Percentiles rank a stretch among this genome's conserved stretches.
phyloP scores from a whole-genome alignment of 1,284 basidiomycete species.

The Ceratobasidium sp. region DNA sequence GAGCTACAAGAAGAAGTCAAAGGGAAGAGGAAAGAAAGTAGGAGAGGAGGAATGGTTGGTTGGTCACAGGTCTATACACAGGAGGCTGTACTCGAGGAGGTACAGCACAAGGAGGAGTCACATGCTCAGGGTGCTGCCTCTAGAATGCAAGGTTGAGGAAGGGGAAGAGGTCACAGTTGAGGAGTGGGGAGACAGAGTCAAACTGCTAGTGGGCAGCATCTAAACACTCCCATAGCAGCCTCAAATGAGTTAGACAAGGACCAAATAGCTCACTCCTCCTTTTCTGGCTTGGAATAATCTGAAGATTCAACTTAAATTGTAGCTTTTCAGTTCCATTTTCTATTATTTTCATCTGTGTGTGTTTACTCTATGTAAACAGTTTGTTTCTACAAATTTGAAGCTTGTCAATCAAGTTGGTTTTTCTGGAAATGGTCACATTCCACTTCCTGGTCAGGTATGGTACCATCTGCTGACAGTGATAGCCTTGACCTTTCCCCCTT shows the following conservation, averaged over 20 bases:
- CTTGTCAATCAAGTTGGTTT: not conserved
- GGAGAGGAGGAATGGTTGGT: not conserved
- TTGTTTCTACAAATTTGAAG: not conserved
- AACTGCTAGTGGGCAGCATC: not conserved
- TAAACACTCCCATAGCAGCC: not conserved
- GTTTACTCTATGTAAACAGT: not conserved
- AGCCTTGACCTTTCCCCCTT: no score
- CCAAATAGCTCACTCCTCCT: no score
- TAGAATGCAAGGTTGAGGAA: conserved; percentile 2
- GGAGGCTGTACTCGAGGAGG: not conserved
- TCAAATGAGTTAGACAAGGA: not conserved
- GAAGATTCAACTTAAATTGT: not conserved
- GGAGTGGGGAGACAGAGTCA: not conserved
- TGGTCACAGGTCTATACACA: conserved; percentile 5
- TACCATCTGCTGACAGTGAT: no score
- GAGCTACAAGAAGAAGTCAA: not conserved
- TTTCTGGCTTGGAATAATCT: not conserved
- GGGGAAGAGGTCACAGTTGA: not conserved
- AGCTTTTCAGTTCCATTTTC: not conserved
- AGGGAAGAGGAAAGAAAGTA: not conserved
- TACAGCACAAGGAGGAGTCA: not conserved
- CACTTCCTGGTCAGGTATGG: conserved; percentile 17
- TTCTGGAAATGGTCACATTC: not conserved
- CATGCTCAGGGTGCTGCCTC: not conserved
- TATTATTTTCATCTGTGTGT: not conserved